phyloP scores from a whole-genome alignment of 768 basidiomycete genomes.

The Fomitopsis pulvina region DNA sequence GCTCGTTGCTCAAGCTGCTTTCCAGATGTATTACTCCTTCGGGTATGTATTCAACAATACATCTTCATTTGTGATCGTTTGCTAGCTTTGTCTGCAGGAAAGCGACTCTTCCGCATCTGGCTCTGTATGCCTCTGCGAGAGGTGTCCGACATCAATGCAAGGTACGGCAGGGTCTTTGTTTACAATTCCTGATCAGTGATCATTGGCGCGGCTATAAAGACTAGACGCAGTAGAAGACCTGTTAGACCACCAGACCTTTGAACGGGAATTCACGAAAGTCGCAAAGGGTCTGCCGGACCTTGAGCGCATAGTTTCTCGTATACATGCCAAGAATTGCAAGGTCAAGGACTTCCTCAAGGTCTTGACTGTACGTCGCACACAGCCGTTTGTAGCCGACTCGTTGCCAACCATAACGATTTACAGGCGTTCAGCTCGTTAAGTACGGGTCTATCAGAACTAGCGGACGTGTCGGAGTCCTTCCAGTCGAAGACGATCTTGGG shows the following conservation, averaged over 20 bases:
- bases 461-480: slow-evolving; percentile 65
- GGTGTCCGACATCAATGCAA: slow-evolving; percentile 78
- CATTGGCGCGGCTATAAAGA: too few species aligned
- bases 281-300: slow-evolving; percentile 86
- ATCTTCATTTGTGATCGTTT: slow-evolving; percentile 5
- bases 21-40: slow-evolving; percentile 87
- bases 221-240: slow-evolving; percentile 94
- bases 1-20: slow-evolving; percentile 78
- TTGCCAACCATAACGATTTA: neutral
- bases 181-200: too few species aligned
- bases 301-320: slow-evolving; percentile 89
- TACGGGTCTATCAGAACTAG: slow-evolving; percentile 55
- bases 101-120: slow-evolving; percentile 96
- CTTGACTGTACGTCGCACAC: slow-evolving; percentile 42
- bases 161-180: slow-evolving; percentile 38
- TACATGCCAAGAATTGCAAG: slow-evolving; percentile 88
- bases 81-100: slow-evolving; percentile 46
- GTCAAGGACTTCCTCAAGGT: slow-evolving; percentile 86
- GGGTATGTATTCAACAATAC: slow-evolving; percentile 36
- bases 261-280: slow-evolving; percentile 64
- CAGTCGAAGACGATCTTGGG: slow-evolving; percentile 69
- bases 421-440: slow-evolving; percentile 75
- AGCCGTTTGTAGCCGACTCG: neutral
- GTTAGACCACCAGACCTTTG: slow-evolving; percentile 72
- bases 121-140: slow-evolving; percentile 86